A percentile compares a stretch with the other conserved stretches of the same genome.
These are phyloP conservation scores for Penicillium glabrum DNA, from an alignment of 2,329 filamentous ascomycete genomes.

Conservation along the genomic window DNA sequence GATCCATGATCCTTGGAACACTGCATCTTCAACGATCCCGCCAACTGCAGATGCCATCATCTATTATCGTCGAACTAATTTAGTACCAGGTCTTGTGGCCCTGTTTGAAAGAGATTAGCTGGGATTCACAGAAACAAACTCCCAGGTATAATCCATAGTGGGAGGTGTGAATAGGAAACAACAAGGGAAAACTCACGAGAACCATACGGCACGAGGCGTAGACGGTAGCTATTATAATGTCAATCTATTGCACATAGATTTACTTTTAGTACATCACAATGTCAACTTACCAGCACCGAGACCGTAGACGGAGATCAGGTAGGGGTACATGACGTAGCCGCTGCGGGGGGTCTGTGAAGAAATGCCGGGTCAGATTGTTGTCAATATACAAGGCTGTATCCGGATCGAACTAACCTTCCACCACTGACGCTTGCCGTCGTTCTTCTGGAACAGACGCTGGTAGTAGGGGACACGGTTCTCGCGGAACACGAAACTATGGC, in stretches of 20 bases:
- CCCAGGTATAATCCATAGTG: neutral
- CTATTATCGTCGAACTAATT: conserved; percentile 20
- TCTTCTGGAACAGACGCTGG: conserved; percentile 65
- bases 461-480: conserved; percentile 68
- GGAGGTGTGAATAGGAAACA: neutral
- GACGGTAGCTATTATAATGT: conserved; percentile 27
- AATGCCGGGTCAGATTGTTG: conserved; percentile 14
- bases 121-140: neutral
- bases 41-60: neutral
- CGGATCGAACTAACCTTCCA: conserved; percentile 58
- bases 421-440: conserved; percentile 68
- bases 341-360: conserved; percentile 53
- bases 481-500: conserved; percentile 56
- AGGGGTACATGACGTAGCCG: conserved; percentile 60
- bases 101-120: conserved; percentile 35
- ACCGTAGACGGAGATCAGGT: conserved; percentile 55
- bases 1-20: conserved; percentile 7
- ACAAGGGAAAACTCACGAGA: conserved; percentile 34
- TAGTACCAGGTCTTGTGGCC: conserved; percentile 63
- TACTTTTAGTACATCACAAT: neutral
- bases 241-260: neutral
- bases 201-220: conserved; percentile 48
- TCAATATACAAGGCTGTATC: neutral
- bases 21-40: conserved; percentile 9
- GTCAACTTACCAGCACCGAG: conserved; percentile 48